Evolutionary conservation across 345 rosid species (phyloP).

Genomic region (Stellera chamaejasme): DNA sequence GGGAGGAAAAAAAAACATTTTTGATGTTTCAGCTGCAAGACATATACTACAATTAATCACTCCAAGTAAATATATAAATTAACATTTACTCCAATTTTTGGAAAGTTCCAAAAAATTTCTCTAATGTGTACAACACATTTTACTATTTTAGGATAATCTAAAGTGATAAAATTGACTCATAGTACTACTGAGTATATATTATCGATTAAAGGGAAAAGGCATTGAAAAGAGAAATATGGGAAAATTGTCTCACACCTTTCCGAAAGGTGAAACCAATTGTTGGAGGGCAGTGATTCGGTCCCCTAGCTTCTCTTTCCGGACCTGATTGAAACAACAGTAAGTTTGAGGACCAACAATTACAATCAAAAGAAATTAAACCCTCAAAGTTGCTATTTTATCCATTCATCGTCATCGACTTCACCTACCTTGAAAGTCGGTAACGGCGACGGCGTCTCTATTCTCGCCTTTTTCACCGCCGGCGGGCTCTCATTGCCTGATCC

Average conservation of each 20-base stretch:
- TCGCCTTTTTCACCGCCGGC: conserved; percentile 41
- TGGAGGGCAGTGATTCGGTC: conserved; percentile 96
- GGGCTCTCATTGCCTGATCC: conserved; percentile 21
- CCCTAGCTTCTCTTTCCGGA: conserved; percentile 92
- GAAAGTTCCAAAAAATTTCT: background rate
- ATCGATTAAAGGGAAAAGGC: too few species aligned
- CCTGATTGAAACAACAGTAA: conserved; percentile 26
- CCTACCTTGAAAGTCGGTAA: conserved; percentile 79
- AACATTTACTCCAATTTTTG: background rate
- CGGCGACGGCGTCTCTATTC: conserved; percentile 65
- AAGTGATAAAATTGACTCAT: too few species aligned
- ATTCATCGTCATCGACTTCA: conserved; percentile 3
- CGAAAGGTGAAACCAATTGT: conserved; percentile 94
- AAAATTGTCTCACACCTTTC: conserved; percentile 49
- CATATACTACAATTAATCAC: too few species aligned
- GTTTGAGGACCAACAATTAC: background rate
- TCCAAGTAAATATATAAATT: too few species aligned
- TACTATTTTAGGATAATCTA: background rate
- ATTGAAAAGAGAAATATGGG: conserved; percentile 8
- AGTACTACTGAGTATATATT: too few species aligned
- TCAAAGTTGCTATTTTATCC: background rate
- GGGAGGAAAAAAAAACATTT: conserved; percentile 2
- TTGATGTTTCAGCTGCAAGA: too few species aligned
- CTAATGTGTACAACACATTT: background rate
- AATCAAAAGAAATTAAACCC: background rate